phyloP scores from a whole-genome alignment of 345 rosid genomes.

The Eucalyptus camaldulensis region DNA sequence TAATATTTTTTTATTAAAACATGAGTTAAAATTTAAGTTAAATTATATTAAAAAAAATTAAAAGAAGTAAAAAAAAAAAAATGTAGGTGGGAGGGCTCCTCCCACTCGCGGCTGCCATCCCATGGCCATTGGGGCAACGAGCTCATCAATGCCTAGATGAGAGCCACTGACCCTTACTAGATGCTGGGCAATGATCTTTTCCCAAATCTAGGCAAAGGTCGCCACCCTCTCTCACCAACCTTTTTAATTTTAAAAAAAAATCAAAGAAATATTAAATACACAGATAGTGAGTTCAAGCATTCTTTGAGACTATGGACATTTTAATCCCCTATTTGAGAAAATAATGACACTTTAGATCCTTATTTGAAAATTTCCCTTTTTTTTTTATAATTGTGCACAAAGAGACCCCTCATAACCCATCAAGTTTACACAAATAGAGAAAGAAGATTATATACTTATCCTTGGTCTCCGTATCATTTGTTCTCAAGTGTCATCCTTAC shows the following conservation, averaged over 20 bases:
- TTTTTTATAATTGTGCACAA: neutral
- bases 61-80: no score
- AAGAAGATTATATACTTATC: neutral
- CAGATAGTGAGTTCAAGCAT: rapidly evolving
- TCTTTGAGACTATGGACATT: no score
- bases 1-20: no score
- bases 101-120: rapidly evolving
- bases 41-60: no score
- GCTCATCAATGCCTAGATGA: no score
- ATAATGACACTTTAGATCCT: rapidly evolving
- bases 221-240: rapidly evolving
- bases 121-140: no score
- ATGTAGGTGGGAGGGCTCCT: no score
- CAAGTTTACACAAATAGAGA: neutral
- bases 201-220: rapidly evolving
- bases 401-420: neutral
- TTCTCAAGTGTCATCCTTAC: neutral
- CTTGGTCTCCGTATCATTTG: neutral
- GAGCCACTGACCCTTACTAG: rapidly evolving
- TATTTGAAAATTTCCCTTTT: rapidly evolving
- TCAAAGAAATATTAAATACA: no score
- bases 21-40: no score
- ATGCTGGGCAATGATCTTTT: rapidly evolving
- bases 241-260: no score
- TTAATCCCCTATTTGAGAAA: rapidly evolving